Conservation (phyloP, 2,329 filamentous ascomycete species). For the Microcyclospora tardicrescens region DNA sequence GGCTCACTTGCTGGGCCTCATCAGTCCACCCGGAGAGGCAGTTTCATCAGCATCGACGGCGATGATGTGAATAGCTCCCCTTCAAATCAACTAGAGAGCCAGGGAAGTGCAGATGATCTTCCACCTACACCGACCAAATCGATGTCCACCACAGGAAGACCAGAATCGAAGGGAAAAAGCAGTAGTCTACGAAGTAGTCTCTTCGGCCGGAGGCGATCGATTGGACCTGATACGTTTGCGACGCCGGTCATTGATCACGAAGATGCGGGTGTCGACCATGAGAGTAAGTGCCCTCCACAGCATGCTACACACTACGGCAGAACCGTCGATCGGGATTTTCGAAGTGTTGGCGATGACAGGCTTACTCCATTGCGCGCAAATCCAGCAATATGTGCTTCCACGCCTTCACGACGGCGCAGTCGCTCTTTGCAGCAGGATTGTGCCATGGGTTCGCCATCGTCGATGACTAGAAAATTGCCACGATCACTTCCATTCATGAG, state of each 20-base stretch:
- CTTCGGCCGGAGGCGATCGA: constrained; percentile 34
- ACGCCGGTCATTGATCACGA: constrained; percentile 23
- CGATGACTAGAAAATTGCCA: constrained; percentile 26
- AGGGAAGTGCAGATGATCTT: constrained; percentile 54
- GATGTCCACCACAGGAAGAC: constrained; percentile 28
- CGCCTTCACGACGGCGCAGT: constrained; percentile 11
- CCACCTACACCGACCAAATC: constrained; percentile 93
- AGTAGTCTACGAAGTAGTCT: constrained; percentile 39
- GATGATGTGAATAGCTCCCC: constrained; percentile 56
- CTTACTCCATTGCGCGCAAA: constrained; percentile 17
- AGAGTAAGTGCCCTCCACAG: constrained; percentile 27
- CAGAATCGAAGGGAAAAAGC: constrained; percentile 38
- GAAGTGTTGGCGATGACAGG: no score
- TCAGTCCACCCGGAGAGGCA: constrained; percentile 45
- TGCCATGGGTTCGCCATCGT: constrained; percentile 25
- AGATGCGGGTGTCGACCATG: constrained; percentile 16
- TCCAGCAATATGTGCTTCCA: constrained; percentile 24
- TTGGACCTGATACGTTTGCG: constrained; percentile 35
- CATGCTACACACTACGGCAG: constrained; percentile 15
- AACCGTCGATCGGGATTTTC: constrained; percentile 4
- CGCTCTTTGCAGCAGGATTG: constrained; percentile 27
- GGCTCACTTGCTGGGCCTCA: constrained; percentile 40
- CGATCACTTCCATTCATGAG: constrained; percentile 14
- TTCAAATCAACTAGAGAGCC: constrained; percentile 41
- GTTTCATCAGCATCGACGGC: constrained; percentile 68